Evolutionary conservation across 2,329 filamentous ascomycete genomes (phyloP).

Genomic region (Dothiorella sarmentorum): DNA sequence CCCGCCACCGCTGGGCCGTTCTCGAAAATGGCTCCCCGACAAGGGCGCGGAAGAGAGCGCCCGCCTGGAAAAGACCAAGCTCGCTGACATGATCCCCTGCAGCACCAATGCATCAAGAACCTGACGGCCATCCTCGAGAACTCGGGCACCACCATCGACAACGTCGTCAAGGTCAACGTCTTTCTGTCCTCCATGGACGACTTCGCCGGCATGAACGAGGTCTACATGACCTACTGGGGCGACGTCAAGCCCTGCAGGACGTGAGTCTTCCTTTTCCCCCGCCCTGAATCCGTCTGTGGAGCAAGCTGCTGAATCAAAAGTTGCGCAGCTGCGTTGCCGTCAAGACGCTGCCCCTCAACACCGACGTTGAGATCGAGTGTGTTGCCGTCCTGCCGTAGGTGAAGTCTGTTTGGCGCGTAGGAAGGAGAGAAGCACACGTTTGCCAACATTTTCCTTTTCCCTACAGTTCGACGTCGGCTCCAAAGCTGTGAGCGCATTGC

Average conservation of each 20-base stretch:
- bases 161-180: conserved; percentile 33
- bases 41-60: too few relatives aligned
- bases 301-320: too few relatives aligned
- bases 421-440: background rate
- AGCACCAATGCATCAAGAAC: conserved; percentile 18
- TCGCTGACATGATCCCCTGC: background rate
- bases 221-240: conserved; percentile 26
- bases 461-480: background rate
- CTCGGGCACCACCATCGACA: conserved; percentile 27
- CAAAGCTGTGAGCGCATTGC: too few relatives aligned
- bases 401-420: background rate
- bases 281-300: background rate
- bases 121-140: conserved; percentile 24
- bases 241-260: conserved; percentile 18
- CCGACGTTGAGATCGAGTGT: conserved; percentile 30
- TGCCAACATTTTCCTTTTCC: background rate
- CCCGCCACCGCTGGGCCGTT: background rate
- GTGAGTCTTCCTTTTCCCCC: too few relatives aligned
- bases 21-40: too few relatives aligned
- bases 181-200: conserved; percentile 31
- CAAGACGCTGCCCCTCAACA: conserved; percentile 23
- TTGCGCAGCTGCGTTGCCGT: conserved; percentile 23
- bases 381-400: conserved; percentile 23
- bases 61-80: background rate
- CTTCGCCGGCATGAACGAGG: conserved; percentile 31